Evolutionary conservation across 192 early-diverging fungal species (phyloP).

Genomic region (Rhizophlyctis rosea): DNA sequence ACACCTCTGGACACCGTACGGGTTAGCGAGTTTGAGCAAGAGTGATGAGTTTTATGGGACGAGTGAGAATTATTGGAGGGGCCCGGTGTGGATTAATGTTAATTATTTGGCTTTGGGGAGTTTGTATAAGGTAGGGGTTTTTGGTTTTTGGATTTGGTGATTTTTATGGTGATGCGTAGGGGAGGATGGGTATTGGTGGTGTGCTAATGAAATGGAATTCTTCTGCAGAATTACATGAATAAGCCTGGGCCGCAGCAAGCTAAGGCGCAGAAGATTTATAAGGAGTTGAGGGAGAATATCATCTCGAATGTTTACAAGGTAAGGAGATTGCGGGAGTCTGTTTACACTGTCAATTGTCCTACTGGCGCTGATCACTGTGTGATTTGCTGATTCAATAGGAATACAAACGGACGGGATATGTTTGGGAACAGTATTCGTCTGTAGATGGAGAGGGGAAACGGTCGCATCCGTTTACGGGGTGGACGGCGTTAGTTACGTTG

Average conservation of each 20-base stretch:
- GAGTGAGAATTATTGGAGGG: conserved; percentile 94
- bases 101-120: conserved; percentile 79
- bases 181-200: not conserved
- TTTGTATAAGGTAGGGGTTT: conserved; percentile 57
- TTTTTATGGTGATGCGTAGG: too few relatives aligned
- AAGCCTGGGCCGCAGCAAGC: conserved; percentile 64
- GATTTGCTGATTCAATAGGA: conserved; percentile 37
- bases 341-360: not conserved
- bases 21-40: conserved; percentile 38
- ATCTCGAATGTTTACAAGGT: conserved; percentile 73
- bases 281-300: conserved; percentile 67
- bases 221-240: conserved; percentile 49
- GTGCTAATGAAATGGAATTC: not conserved
- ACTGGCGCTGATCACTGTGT: conserved; percentile 34
- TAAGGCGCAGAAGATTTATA: conserved; percentile 70
- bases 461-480: conserved; percentile 94
- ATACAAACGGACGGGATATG: conserved; percentile 74
- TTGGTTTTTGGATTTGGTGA: conserved; percentile 1
- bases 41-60: conserved; percentile 59
- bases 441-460: conserved; percentile 69
- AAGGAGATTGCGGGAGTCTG: conserved; percentile 11
- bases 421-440: conserved; percentile 90
- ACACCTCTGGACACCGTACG: conserved; percentile 78
- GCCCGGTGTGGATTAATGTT: conserved; percentile 89
- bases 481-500: conserved; percentile 78